phyloP scores from a whole-genome alignment of 140 eudicot genomes.

The Flaveria floridana region DNA sequence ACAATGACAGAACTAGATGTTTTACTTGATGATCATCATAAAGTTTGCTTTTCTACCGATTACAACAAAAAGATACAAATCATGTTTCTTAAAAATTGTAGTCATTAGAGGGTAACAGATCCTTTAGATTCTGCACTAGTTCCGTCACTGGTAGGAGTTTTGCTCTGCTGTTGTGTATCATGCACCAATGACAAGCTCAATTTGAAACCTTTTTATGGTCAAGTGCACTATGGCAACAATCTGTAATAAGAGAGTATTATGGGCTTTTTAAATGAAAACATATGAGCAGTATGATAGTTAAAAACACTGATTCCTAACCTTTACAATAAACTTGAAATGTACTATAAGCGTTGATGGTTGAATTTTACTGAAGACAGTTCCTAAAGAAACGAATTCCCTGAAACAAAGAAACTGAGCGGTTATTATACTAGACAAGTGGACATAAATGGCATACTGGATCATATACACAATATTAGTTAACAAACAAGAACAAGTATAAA shows the following conservation, averaged over 20 bases:
- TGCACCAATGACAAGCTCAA: constrained; percentile 20
- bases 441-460: constrained; percentile 5
- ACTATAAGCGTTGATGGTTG: background rate
- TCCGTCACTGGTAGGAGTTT: background rate
- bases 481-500: background rate
- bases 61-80: background rate
- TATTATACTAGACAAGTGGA: background rate
- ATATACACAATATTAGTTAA: background rate
- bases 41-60: too few relatives aligned
- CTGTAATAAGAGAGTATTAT: constrained; percentile 11
- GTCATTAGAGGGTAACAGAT: too few relatives aligned
- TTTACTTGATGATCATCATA: too few relatives aligned
- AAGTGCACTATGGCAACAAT: constrained; percentile 3
- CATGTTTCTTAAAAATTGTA: background rate
- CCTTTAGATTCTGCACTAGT: background rate
- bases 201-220: constrained; percentile 7
- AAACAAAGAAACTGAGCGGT: background rate
- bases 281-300: background rate
- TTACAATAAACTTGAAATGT: constrained; percentile 12
- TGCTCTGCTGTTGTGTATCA: constrained; percentile 17
- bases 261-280: background rate
- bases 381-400: constrained; percentile 88
- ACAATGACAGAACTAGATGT: too few relatives aligned
- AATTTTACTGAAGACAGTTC: constrained; percentile 62
- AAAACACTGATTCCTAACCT: constrained; percentile 24